Percentiles rank a stretch among this genome's conserved stretches.
Conservation (phyloP, 768 basidiomycete species). For the Leccinum olivaceopallidum region DNA sequence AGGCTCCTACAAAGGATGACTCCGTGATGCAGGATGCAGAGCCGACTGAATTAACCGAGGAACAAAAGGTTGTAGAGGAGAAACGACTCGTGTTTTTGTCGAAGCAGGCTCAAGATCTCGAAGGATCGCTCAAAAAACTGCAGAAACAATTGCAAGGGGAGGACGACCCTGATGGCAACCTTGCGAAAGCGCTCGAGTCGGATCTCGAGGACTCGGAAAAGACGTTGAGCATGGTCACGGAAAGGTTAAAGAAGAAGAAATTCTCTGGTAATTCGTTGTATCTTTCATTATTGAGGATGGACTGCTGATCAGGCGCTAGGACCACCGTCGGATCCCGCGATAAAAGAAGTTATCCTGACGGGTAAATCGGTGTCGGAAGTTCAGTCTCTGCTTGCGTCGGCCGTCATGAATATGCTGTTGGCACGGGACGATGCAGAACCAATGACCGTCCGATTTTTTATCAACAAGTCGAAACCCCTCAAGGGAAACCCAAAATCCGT, state of each 20-base stretch:
- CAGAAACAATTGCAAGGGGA: constrained; percentile 1
- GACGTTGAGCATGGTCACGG: constrained; percentile 8
- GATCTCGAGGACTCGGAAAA: constrained; percentile 21
- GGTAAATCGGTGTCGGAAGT: constrained; percentile 9
- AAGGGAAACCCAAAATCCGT: constrained; percentile 1
- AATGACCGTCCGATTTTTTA: constrained; percentile 12
- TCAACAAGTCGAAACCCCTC: not conserved
- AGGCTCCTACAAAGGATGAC: constrained; percentile 9
- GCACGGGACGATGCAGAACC: constrained; percentile 18
- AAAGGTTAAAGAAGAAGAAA: constrained; percentile 20
- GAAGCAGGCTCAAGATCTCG: constrained; percentile 17
- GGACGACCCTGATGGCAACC: not conserved
- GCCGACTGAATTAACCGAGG: constrained; percentile 20
- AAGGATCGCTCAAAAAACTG: constrained; percentile 6
- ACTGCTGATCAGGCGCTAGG: constrained; percentile 13
- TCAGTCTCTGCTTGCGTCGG: constrained; percentile 4
- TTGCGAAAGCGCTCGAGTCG: constrained; percentile 10
- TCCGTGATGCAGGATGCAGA: constrained; percentile 19
- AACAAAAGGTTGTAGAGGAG: constrained; percentile 23
- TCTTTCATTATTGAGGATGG: not conserved
- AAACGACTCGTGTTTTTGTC: constrained; percentile 24
- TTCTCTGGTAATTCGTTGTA: constrained; percentile 19
- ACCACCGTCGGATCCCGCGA: not conserved
- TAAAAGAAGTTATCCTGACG: not conserved
- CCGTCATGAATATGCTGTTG: constrained; percentile 5